These are phyloP conservation scores for Schwanniomyces polymorphus DNA, from an alignment of 805 yeast species.

Conservation along the genomic window DNA sequence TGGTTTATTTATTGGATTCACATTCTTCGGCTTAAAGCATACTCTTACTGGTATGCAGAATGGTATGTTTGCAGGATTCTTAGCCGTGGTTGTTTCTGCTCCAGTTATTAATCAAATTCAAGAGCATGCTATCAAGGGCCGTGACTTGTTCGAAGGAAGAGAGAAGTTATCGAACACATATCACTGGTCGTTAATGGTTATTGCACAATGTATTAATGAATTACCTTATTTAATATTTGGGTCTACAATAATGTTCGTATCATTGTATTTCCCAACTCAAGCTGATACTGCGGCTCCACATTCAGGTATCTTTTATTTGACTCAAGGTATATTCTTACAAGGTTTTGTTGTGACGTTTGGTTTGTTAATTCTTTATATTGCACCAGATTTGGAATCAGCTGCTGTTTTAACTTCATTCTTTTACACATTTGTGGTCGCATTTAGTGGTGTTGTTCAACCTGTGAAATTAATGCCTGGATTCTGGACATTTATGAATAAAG, in stretches of 20 bases:
- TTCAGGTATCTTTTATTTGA: background rate
- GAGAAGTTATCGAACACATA: slow-evolving; percentile 71
- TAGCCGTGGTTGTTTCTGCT: slow-evolving; percentile 56
- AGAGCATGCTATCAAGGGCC: slow-evolving; percentile 53
- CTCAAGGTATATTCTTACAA: background rate
- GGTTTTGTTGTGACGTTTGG: slow-evolving; percentile 29
- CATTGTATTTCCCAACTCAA: slow-evolving; percentile 48
- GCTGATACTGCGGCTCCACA: background rate
- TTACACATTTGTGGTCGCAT: slow-evolving; percentile 57
- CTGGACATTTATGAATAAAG: slow-evolving; percentile 82
- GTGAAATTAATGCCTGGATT: slow-evolving; percentile 64
- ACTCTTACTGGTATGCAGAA: slow-evolving; percentile 55
- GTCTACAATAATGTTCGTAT: slow-evolving; percentile 30
- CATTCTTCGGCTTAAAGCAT: slow-evolving; percentile 14
- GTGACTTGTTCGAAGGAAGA: slow-evolving; percentile 67
- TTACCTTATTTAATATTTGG: slow-evolving; percentile 50
- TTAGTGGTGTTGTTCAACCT: slow-evolving; percentile 70
- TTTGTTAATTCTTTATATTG: slow-evolving; percentile 47
- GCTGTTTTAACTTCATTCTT: slow-evolving; percentile 55
- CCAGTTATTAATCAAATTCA: slow-evolving; percentile 64
- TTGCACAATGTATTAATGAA: slow-evolving; percentile 58
- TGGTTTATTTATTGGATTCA: slow-evolving; percentile 34
- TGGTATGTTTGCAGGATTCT: slow-evolving; percentile 57
- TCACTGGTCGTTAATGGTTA: slow-evolving; percentile 62
- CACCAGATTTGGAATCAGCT: slow-evolving; percentile 69